phyloP scores from a whole-genome alignment of 768 basidiomycete species.

The Tricholoma furcatifolium region DNA sequence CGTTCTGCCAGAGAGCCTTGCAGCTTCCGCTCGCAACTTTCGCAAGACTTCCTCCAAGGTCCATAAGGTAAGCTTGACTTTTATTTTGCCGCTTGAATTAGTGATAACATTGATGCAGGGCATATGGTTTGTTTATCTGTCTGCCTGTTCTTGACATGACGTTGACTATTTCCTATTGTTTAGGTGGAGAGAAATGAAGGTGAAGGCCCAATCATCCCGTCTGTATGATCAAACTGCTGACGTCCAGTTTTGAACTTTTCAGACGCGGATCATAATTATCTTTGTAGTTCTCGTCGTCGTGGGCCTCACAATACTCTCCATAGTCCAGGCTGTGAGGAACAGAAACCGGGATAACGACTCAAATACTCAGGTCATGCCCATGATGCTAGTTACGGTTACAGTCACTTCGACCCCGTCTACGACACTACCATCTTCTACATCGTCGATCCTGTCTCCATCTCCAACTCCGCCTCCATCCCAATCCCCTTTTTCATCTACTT shows the following conservation, averaged over 20 bases:
- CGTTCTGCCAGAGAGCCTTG: slow-evolving; percentile 73
- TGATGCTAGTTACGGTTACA: neutral
- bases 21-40: slow-evolving; percentile 95
- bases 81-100: neutral
- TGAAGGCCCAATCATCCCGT: slow-evolving; percentile 18
- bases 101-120: slow-evolving; percentile 43
- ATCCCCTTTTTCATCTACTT: too few relatives aligned
- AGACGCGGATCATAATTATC: slow-evolving; percentile 97
- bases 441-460: neutral
- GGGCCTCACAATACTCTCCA: slow-evolving; percentile 89
- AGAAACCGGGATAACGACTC: neutral
- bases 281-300: slow-evolving; percentile 84
- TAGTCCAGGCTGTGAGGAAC: slow-evolving; percentile 64
- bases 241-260: slow-evolving; percentile 4
- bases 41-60: slow-evolving; percentile 93
- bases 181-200: slow-evolving; percentile 99
- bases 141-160: neutral
- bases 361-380: neutral
- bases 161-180: slow-evolving; percentile 5
- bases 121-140: slow-evolving; percentile 69
- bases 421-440: neutral
- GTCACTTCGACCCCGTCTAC: too few relatives aligned
- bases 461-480: neutral
- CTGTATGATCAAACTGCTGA: slow-evolving; percentile 3
- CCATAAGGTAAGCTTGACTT: slow-evolving; percentile 69